phyloP scores from a whole-genome alignment of 1,139 yeast genomes.

The Blastobotrys elegans region DNA sequence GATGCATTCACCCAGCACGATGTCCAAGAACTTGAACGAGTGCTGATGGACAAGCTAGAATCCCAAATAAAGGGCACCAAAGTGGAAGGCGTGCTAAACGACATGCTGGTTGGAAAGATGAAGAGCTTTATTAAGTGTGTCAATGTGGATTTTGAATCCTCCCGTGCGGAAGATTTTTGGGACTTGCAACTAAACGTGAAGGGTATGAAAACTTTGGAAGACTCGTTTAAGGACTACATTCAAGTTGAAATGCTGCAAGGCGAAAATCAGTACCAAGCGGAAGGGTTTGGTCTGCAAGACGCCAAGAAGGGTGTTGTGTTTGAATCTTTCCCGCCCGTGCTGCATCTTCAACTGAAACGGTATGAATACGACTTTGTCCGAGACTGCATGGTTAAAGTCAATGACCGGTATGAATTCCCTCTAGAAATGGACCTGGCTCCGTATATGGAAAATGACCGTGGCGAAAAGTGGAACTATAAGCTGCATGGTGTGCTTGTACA shows the following conservation, averaged over 20 bases:
- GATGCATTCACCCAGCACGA: slow-evolving; percentile 98
- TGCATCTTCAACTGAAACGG: slow-evolving; percentile 87
- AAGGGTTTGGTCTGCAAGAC: slow-evolving; percentile 88
- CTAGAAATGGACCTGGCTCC: slow-evolving; percentile 76
- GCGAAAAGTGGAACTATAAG: slow-evolving; percentile 69
- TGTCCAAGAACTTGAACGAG: slow-evolving; percentile 92
- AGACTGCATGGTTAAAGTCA: slow-evolving; percentile 84
- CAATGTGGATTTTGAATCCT: slow-evolving; percentile 90
- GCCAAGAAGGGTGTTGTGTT: slow-evolving; percentile 96
- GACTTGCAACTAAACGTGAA: slow-evolving; percentile 94
- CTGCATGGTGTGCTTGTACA: slow-evolving; percentile 94
- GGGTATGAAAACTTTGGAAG: slow-evolving; percentile 64
- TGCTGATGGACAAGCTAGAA: slow-evolving; percentile 91
- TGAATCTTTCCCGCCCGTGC: slow-evolving; percentile 83
- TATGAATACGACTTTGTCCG: slow-evolving; percentile 92
- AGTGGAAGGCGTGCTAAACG: slow-evolving; percentile 73
- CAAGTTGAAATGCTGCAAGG: slow-evolving; percentile 89
- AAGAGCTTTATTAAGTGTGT: slow-evolving; percentile 90
- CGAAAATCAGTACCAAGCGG: slow-evolving; percentile 93
- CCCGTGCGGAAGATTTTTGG: slow-evolving; percentile 95
- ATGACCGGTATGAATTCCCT: slow-evolving; percentile 89
- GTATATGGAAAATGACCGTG: slow-evolving; percentile 54
- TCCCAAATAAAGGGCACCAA: slow-evolving; percentile 85
- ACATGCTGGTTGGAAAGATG: slow-evolving; percentile 94
- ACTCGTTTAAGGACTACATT: slow-evolving; percentile 79